A percentile compares a stretch with the other conserved stretches of the same genome.
Conservation (phyloP, 164 flowering plant genomes). For the Vitis labrusca region DNA sequence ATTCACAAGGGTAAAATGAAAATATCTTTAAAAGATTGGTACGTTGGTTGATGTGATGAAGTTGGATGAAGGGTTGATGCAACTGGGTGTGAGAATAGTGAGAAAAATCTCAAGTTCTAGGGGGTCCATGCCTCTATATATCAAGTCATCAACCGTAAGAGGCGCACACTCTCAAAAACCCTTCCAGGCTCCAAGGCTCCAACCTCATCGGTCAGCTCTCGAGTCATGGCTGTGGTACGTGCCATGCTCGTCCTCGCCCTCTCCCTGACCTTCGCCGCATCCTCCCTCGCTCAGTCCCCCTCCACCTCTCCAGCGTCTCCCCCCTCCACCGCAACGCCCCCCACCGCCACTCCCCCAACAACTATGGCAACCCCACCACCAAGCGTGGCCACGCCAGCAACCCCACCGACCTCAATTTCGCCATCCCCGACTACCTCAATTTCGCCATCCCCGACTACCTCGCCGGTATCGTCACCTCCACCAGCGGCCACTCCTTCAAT, state of each 20-base stretch:
- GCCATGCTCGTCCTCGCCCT: constrained; percentile 29
- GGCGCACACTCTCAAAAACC: too few species aligned
- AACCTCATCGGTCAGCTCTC: neutral
- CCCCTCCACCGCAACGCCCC: constrained; percentile 4
- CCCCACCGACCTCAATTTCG: constrained; percentile 15
- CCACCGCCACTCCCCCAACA: constrained; percentile 10
- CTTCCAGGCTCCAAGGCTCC: too few species aligned
- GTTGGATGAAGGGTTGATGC: too few species aligned
- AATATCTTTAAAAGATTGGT: too few species aligned
- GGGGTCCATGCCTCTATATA: too few species aligned
- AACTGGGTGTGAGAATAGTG: too few species aligned
- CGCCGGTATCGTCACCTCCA: neutral
- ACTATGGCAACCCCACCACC: constrained; percentile 9
- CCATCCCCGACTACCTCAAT: constrained; percentile 3
- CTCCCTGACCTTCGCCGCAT: constrained; percentile 19
- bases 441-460: neutral
- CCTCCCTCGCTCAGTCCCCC: constrained; percentile 27
- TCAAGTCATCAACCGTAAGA: too few species aligned
- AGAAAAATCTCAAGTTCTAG: too few species aligned
- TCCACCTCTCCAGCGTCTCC: neutral
- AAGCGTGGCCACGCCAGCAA: neutral
- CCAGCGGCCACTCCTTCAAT: neutral
- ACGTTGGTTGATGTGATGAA: too few species aligned
- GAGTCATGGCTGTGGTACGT: constrained; percentile 37
- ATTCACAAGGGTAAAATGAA: too few species aligned